Percentiles rank a stretch among this genome's conserved stretches.
phyloP scores from a whole-genome alignment of 805 yeast species.

The Candida anglica region DNA sequence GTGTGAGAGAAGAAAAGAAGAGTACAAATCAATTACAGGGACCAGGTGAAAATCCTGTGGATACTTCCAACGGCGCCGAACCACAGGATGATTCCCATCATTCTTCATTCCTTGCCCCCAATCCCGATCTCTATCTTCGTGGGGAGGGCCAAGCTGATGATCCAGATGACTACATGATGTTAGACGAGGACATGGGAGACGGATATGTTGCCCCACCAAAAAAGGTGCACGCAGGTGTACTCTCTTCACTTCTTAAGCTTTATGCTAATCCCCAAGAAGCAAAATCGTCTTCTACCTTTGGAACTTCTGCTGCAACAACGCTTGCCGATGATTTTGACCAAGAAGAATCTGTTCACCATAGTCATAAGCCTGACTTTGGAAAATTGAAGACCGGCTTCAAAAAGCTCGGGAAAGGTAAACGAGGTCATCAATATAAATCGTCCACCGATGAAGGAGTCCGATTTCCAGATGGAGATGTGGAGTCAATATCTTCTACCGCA shows the following conservation, averaged over 20 bases:
- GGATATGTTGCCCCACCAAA: constrained; percentile 38
- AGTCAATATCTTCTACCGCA: too few relatives aligned
- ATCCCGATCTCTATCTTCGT: constrained; percentile 41
- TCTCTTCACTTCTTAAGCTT: constrained; percentile 69
- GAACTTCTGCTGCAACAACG: constrained; percentile 16
- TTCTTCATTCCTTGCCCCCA: constrained; percentile 31
- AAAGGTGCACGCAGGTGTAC: constrained; percentile 79
- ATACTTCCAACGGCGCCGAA: background rate
- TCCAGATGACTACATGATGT: constrained; percentile 24
- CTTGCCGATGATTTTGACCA: constrained; percentile 15
- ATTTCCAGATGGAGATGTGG: constrained; percentile 3
- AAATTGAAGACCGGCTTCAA: constrained; percentile 27
- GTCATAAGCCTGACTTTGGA: constrained; percentile 17
- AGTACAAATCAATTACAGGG: constrained; percentile 1
- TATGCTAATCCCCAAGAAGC: constrained; percentile 48
- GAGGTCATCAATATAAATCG: background rate
- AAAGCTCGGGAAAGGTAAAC: background rate
- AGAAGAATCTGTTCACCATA: constrained; percentile 6
- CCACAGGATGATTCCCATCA: background rate
- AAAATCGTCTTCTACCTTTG: constrained; percentile 22
- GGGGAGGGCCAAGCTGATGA: constrained; percentile 21
- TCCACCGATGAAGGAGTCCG: background rate
- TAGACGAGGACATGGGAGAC: constrained; percentile 28
- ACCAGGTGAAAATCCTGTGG: background rate
- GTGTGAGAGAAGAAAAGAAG: background rate